Evolutionary conservation across 2,329 filamentous ascomycete species (phyloP), one percentile per base, ranked within the genome.

Genomic region (Ceratocystis albifundus): DNA sequence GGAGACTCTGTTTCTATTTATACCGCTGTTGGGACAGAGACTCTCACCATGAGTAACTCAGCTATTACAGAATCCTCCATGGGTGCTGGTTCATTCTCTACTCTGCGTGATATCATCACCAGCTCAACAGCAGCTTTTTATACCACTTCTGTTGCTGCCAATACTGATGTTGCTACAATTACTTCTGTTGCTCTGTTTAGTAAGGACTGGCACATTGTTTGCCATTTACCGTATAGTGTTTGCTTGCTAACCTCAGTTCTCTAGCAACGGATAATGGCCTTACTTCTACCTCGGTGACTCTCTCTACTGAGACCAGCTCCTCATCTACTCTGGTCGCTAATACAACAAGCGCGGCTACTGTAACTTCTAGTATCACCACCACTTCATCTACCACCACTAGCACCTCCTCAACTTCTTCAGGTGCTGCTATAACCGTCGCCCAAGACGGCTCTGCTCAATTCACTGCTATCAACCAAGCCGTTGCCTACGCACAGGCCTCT

Each of bases 391-490:
- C 12, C 15, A 17, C n/a, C 3, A 63, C 63, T 53, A 64, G 8
- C 20, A 32, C 50, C 46, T 8, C 62, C 57, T 55, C 53, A 32
- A 63, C 68, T 64, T 53, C 41, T 61, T 53, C 50, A 7, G 15
- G 30, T 10, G 53, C 64, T 57, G 74, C 73, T 7, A 73, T 80
- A 41, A 78, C 77, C 1, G 78, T 80, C 62, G 77, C 77, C 17
- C 67, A 73, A 0, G 77, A 79, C 69, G 76, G 76, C 36, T 75
- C 73, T 25, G 77, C 75, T 22, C 76, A 79, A 61, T 80, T 76
- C 66, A 78, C 77, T 17, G 76, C 74, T 10, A 79, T 80, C 69
- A 75, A 74, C 62, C 73, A 76, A 17, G 78, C 78, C 32, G 74
- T 80, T 20, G 71, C 74, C 2, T 77, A 76, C 36, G 79, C 79